These are phyloP conservation scores for Eucalyptus regnans DNA, from an alignment of 345 rosid species.

Conservation along the genomic window DNA sequence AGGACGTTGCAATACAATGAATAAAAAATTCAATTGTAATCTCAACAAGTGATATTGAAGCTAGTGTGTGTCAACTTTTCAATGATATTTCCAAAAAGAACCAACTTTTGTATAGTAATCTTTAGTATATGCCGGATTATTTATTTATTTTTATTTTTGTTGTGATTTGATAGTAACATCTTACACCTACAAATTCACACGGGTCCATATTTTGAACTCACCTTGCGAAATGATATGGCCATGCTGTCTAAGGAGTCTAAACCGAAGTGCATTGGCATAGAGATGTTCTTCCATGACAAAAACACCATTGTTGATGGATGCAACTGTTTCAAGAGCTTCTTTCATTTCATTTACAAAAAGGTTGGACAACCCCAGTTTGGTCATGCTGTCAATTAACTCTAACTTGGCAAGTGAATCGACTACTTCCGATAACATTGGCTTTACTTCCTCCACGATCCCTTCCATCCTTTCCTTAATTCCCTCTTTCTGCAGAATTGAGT, in stretches of 20 bases:
- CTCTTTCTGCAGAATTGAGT: slow-evolving; percentile 5
- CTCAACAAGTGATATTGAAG: background rate
- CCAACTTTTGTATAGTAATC: background rate
- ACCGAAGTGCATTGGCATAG: too few species aligned
- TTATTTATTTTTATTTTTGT: background rate
- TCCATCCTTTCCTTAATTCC: background rate
- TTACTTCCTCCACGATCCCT: slow-evolving; percentile 7
- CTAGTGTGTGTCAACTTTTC: background rate
- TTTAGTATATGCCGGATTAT: background rate
- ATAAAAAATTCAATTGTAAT: background rate
- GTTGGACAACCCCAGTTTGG: slow-evolving; percentile 17
- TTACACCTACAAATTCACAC: too few species aligned
- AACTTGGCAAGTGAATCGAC: slow-evolving; percentile 3
- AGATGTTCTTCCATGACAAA: too few species aligned
- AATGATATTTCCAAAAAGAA: background rate
- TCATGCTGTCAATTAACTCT: slow-evolving; percentile 19
- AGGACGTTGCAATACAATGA: background rate
- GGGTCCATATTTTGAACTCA: too few species aligned
- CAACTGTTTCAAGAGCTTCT: slow-evolving; percentile 3
- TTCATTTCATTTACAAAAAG: slow-evolving; percentile 20
- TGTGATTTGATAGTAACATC: too few species aligned
- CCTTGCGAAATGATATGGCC: too few species aligned
- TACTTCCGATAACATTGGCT: slow-evolving; percentile 3
- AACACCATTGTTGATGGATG: background rate
- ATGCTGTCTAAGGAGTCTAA: too few species aligned